These are phyloP conservation scores for Glycine tomentella DNA, from an alignment of 306 rosid genomes.

Conservation along the genomic window DNA sequence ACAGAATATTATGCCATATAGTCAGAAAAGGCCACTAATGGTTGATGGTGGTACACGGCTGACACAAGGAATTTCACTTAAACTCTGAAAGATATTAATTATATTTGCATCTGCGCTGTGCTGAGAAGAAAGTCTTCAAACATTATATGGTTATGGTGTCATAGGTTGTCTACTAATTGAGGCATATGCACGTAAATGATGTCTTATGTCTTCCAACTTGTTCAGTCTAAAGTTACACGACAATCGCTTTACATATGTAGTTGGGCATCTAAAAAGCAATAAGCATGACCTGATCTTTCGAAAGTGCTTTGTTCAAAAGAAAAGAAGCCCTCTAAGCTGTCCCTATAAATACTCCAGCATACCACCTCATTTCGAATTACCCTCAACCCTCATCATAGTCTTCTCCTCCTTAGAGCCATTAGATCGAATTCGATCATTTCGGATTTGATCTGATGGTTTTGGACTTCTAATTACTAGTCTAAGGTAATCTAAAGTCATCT, in stretches of 20 bases:
- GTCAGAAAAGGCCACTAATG: background rate
- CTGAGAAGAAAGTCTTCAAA: conserved; percentile 34
- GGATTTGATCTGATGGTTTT: conserved; percentile 59
- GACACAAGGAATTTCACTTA: conserved; percentile 22
- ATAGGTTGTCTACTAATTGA: conserved; percentile 43
- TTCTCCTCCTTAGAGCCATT: conserved; percentile 47
- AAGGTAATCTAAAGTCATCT: conserved; percentile 9
- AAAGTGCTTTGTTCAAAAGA: conserved; percentile 62
- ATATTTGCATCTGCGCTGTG: conserved; percentile 31
- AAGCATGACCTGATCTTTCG: conserved; percentile 50
- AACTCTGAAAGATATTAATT: conserved; percentile 42
- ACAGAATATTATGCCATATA: background rate
- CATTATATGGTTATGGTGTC: conserved; percentile 48
- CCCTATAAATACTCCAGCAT: conserved; percentile 83
- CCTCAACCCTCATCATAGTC: conserved; percentile 48
- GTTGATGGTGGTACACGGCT: conserved; percentile 52
- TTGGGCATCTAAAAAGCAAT: conserved; percentile 75
- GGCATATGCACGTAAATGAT: conserved; percentile 49
- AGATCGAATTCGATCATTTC: conserved; percentile 53
- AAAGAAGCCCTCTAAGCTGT: conserved; percentile 36
- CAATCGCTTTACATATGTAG: conserved; percentile 48
- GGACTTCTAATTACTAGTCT: conserved; percentile 24
- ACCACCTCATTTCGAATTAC: conserved; percentile 61
- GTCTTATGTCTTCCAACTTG: conserved; percentile 60
- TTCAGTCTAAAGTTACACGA: conserved; percentile 45